Percentiles rank a stretch among this genome's conserved stretches.
These are phyloP conservation scores for Clarkia xantiana DNA, from an alignment of 345 rosid genomes.

Conservation along the genomic window DNA sequence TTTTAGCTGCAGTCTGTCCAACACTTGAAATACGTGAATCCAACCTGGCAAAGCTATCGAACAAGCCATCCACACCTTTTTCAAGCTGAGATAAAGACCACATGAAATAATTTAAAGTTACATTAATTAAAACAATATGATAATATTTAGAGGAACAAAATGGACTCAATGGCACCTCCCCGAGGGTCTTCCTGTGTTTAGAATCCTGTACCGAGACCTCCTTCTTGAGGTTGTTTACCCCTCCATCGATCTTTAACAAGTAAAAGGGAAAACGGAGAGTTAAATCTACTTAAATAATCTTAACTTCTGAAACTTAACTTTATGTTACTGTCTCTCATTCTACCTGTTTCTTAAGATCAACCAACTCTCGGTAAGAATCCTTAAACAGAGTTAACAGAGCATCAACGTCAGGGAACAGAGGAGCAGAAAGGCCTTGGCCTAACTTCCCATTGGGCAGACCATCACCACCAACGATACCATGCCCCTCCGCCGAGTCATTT, in stretches of 20 bases:
- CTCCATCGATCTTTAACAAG: slow-evolving; percentile 68
- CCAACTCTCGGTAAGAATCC: slow-evolving; percentile 81
- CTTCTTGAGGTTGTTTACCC: slow-evolving; percentile 70
- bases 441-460: slow-evolving; percentile 11
- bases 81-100: slow-evolving; percentile 81
- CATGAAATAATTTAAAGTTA: slow-evolving; percentile 53
- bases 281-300: neutral
- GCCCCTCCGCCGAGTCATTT: slow-evolving; percentile 48
- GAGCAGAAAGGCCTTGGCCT: slow-evolving; percentile 41
- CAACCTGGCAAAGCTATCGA: slow-evolving; percentile 91
- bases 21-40: slow-evolving; percentile 96
- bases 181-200: slow-evolving; percentile 83
- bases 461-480: slow-evolving; percentile 11
- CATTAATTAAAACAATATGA: neutral
- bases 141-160: neutral
- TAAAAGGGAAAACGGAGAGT: neutral
- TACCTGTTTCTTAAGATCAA: slow-evolving; percentile 85
- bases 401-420: slow-evolving; percentile 92
- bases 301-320: neutral
- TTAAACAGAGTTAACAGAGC: slow-evolving; percentile 65
- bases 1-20: slow-evolving; percentile 84
- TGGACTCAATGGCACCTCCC: slow-evolving; percentile 43
- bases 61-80: slow-evolving; percentile 88
- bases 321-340: slow-evolving; percentile 2
- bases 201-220: slow-evolving; percentile 88